Evolutionary conservation across 2,329 filamentous ascomycete species (phyloP).

Genomic region (Annulohypoxylon truncatum): DNA sequence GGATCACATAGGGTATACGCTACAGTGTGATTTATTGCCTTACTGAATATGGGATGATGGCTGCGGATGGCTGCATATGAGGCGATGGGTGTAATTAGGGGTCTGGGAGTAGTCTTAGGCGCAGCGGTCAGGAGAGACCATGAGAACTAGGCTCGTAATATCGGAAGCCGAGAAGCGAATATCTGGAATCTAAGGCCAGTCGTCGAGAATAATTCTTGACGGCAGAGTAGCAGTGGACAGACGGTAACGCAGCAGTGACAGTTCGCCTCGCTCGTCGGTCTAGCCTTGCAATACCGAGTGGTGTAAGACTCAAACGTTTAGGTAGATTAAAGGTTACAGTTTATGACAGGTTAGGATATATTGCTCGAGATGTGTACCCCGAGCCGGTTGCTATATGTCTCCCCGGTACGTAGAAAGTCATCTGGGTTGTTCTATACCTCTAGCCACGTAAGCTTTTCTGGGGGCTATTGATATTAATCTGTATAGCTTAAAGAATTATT

Average conservation of each 20-base stretch:
- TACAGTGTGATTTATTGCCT: neutral
- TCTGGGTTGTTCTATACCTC: no score
- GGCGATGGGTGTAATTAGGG: neutral
- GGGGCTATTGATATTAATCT: no score
- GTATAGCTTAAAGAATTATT: neutral
- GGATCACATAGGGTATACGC: neutral
- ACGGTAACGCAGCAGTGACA: slow-evolving; percentile 8
- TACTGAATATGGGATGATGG: neutral
- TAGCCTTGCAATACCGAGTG: neutral
- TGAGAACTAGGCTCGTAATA: neutral
- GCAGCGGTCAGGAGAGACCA: neutral
- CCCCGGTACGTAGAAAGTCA: no score
- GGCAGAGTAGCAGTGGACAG: neutral
- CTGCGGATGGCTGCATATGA: neutral
- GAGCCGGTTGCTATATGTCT: neutral
- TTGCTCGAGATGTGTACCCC: slow-evolving; percentile 3
- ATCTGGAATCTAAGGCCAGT: neutral
- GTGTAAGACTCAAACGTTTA: neutral
- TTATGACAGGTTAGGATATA: slow-evolving; percentile 7
- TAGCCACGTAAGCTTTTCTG: no score
- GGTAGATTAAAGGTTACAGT: neutral
- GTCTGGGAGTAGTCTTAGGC: neutral
- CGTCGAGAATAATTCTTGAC: neutral
- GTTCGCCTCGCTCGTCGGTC: neutral
- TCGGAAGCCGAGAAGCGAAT: neutral